Conservation (phyloP, 1,284 basidiomycete species). For the Phellinidium pouzarii region DNA sequence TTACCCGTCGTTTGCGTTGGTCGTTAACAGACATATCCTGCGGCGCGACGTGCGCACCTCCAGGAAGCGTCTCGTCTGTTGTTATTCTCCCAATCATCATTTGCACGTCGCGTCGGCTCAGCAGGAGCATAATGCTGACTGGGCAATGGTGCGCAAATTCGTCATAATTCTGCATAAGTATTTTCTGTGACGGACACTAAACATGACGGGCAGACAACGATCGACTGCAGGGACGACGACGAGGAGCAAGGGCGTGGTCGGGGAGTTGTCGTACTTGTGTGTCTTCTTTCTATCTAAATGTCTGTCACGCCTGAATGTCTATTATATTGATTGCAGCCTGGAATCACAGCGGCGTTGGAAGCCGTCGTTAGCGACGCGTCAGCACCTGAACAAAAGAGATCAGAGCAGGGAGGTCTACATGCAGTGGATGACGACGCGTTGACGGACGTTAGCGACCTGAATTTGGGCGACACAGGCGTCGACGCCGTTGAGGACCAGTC, state of each 20-base stretch:
- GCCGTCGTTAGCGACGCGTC: not conserved
- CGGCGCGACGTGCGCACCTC: not conserved
- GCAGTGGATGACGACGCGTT: not conserved
- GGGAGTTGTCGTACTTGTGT: not conserved
- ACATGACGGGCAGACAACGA: not conserved
- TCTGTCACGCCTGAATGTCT: not conserved
- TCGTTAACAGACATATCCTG: not conserved
- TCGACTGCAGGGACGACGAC: not conserved
- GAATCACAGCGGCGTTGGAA: too few species aligned
- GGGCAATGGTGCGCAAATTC: not conserved
- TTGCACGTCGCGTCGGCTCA: not conserved
- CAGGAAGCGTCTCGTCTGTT: not conserved
- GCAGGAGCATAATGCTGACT: not conserved
- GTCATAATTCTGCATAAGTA: not conserved
- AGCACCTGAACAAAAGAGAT: not conserved
- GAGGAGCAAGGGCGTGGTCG: not conserved
- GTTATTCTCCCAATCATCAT: not conserved
- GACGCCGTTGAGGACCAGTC: not conserved
- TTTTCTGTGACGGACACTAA: not conserved
- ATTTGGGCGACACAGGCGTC: not conserved
- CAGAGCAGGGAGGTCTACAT: not conserved
- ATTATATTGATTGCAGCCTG: not conserved
- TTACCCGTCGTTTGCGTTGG: not conserved
- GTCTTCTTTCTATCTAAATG: not conserved
- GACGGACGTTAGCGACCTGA: not conserved